These are phyloP conservation scores for Pistacia atlantica DNA, from an alignment of 345 rosid genomes.

Conservation along the genomic window DNA sequence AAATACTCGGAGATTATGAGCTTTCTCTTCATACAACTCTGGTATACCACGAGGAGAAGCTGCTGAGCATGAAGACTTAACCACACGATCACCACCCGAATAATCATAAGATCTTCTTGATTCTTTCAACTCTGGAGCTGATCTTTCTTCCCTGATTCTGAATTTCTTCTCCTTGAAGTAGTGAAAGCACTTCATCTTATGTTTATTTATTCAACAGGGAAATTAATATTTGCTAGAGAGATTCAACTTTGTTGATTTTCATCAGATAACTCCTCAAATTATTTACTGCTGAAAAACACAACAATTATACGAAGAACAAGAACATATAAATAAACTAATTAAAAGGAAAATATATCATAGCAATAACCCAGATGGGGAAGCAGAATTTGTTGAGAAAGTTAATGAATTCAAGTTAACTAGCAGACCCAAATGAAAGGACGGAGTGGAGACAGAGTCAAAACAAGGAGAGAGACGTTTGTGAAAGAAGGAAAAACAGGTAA, in stretches of 20 bases:
- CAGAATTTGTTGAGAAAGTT: too few relatives aligned
- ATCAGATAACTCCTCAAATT: not conserved
- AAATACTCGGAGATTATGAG: slow-evolving; percentile 66
- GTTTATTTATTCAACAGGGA: not conserved
- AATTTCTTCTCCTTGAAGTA: slow-evolving; percentile 51
- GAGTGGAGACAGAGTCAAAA: too few relatives aligned
- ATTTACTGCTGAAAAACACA: not conserved
- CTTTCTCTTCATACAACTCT: slow-evolving; percentile 65
- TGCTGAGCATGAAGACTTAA: slow-evolving; percentile 49
- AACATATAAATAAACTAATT: too few relatives aligned
- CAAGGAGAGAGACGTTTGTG: too few relatives aligned
- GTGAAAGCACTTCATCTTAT: slow-evolving; percentile 55
- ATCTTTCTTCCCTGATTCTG: slow-evolving; percentile 37
- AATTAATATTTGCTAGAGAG: not conserved
- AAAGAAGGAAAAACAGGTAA: too few relatives aligned
- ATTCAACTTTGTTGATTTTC: not conserved
- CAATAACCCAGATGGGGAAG: too few relatives aligned
- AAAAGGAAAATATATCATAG: too few relatives aligned
- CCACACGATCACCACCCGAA: slow-evolving; percentile 26
- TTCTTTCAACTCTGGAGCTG: slow-evolving; percentile 54
- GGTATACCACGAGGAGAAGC: slow-evolving; percentile 66
- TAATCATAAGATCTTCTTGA: slow-evolving; percentile 18
- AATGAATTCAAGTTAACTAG: too few relatives aligned
- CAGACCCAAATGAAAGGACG: too few relatives aligned
- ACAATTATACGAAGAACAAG: not conserved